Evolutionary conservation across 2,329 filamentous ascomycete genomes (phyloP), one percentile per base, ranked within the genome.

Genomic region (Fusarium pilosicola): DNA sequence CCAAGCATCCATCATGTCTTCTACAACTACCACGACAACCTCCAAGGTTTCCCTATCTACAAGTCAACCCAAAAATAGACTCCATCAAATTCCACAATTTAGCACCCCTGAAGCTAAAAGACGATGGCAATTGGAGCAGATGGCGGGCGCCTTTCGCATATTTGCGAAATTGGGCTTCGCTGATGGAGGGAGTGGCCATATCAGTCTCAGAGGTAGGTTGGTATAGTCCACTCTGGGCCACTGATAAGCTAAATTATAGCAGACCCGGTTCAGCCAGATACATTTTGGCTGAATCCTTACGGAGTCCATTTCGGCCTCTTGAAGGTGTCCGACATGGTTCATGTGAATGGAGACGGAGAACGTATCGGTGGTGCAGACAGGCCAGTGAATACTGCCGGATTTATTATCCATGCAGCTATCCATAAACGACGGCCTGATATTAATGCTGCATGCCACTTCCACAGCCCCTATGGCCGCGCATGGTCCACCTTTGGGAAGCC

Each of bases 81-180:
- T 74, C 9, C 72, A 74, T 52, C 57, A 42, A 30, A 75, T 75
- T 26, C 73, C 73, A 17, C 55, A 51, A 18, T 46, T 46, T 6
- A 9, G 6, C 1, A 44, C 41, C 41, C 41, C 6, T 15, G n/a
- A 44, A 24, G 41, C n/a, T 24, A 18, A n/a, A 7, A 44, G 41
- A 24, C n/a, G 6, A 44, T 24, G 41, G 41, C n/a, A 44, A 18
- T 14, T 44, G 11, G 41, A 44, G n/a, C 41, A 44, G 7, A 44
- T 44, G 41, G 41, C 41, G 10, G 41, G 41, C 6, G 41, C 41
- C 14, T 44, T 44, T 11, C 41, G 41, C n/a, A 44, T 44, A 24
- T 44, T 44, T 44, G n/a, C 41, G 1, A 44, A 15, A 12, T 24
- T 44, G n/a, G 41, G n/a, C 41, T 44, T 44, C n/a, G n/a, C 41